Conservation (phyloP, 163 green algal species). For the Prototheca wickerhamii region DNA sequence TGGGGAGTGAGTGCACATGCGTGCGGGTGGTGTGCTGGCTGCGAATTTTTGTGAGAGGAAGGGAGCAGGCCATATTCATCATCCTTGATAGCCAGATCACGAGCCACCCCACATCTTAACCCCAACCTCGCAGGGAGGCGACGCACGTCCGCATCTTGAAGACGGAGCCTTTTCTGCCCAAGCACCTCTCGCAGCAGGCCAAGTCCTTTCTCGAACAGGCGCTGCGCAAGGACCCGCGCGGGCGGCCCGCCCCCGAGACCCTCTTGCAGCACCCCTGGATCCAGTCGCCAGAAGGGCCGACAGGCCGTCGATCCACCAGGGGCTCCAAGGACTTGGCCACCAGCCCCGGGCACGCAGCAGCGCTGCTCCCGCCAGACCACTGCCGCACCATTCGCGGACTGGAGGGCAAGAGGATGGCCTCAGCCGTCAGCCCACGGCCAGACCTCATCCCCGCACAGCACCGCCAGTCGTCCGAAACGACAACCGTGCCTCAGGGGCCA, state of each 20-base stretch:
- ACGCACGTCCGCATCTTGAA: slow-evolving; percentile 39
- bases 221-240: slow-evolving; percentile 25
- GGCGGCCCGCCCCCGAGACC: slow-evolving; percentile 24
- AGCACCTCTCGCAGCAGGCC: slow-evolving; percentile 15
- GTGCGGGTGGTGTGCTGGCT: background rate
- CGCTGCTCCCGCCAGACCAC: no score
- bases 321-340: no score
- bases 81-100: no score
- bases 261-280: slow-evolving; percentile 40
- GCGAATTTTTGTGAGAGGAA: background rate
- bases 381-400: no score
- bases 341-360: no score
- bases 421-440: no score
- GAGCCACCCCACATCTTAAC: no score
- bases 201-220: slow-evolving; percentile 29
- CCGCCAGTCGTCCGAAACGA: no score
- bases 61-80: no score
- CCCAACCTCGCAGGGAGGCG: slow-evolving; percentile 23
- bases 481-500: no score
- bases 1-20: background rate
- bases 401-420: no score
- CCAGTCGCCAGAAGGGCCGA: background rate
- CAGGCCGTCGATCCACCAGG: background rate
- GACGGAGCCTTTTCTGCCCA: slow-evolving; percentile 24
- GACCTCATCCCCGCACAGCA: no score